Base-by-base conservation (phyloP, 2,329 filamentous ascomycete genomes). In the Didymella arachidicola region DNA sequence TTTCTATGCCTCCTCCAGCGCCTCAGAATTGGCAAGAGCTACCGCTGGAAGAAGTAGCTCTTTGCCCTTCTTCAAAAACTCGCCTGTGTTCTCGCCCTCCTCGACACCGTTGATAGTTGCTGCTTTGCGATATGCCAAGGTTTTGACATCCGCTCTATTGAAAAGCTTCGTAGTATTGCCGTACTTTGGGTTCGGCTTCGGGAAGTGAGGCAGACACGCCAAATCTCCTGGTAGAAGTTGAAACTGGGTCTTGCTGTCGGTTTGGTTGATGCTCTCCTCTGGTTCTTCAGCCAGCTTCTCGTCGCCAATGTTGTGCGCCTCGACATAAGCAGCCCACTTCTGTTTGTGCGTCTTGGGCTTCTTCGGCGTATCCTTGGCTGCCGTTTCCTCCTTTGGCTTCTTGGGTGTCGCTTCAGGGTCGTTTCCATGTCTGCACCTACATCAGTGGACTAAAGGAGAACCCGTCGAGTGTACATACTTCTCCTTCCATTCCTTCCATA, bases 131-230 rank as follows among this genome's bases (percentile, higher is more conserved):
- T 46, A 39, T 4, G 54, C 47, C 18, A 52, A 27, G 6, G 10
- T 26, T 25, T 53, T 39, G 10, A 61, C 59, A 34, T 57, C 54
- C 4, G 42, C 34, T n/a, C 54, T 54, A 4, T 59, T 32, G 42
- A 65, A 67, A 10, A 64, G n/a, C 53, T 67, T 66, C 8, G 42
- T 60, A 12, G 32, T 60, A 12, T 62, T 62, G 12, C 61, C 57
- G 44, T 67, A 65, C 30, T 50, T 53, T 1, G 45, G 46, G 14
- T 64, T 64, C 19, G 43, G 52, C 29, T 60, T 65, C 1, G 52
- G 52, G 32, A 62, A 62, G 42, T 54, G 51, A 38, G 59, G 44
- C 26, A 65, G 22, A 7, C 56, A 57, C 4, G 46, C 53, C 14
- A 65, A 26, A 26, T 65, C 65, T 14, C 32, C 26, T 3, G 61